A percentile compares a stretch with the other conserved stretches of the same genome.
phyloP scores from a whole-genome alignment of 1,284 basidiomycete species.

The Ustilago lituana region DNA sequence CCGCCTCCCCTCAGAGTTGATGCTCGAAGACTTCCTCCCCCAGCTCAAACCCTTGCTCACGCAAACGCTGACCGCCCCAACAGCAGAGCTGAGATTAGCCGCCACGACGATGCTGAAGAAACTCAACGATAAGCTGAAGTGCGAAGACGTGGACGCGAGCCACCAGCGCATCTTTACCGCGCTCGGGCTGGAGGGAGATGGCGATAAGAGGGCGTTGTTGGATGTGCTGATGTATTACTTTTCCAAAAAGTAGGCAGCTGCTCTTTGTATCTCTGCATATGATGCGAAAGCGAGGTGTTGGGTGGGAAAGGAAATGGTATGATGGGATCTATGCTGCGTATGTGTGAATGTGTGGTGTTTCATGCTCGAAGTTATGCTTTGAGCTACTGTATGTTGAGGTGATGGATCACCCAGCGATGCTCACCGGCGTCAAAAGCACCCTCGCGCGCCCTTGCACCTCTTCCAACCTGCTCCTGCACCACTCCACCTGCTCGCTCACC shows the following conservation, averaged over 20 bases:
- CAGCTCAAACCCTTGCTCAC: background rate
- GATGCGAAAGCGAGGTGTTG: no score
- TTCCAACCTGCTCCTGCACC: conserved; percentile 18
- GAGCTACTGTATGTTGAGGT: background rate
- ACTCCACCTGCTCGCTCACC: conserved; percentile 27
- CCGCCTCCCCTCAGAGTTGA: conserved; percentile 45
- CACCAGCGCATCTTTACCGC: conserved; percentile 30
- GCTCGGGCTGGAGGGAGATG: conserved; percentile 12
- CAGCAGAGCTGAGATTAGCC: conserved; percentile 7
- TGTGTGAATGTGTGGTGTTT: no score
- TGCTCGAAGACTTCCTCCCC: conserved; percentile 54
- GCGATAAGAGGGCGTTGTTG: conserved; percentile 20
- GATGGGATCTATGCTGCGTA: no score
- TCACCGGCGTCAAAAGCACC: conserved; percentile 25
- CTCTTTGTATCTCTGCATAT: no score
- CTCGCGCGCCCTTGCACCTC: conserved; percentile 16
- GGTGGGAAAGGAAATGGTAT: no score
- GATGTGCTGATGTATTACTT: conserved; percentile 55
- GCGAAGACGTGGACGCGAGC: conserved; percentile 2
- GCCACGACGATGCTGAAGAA: conserved; percentile 26
- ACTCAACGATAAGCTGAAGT: conserved; percentile 10
- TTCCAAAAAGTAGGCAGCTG: conserved; percentile 19
- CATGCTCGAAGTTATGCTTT: background rate
- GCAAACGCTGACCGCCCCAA: background rate
- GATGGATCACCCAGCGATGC: background rate